phyloP scores from a whole-genome alignment of 306 rosid genomes.

The Ziziphus jujuba region DNA sequence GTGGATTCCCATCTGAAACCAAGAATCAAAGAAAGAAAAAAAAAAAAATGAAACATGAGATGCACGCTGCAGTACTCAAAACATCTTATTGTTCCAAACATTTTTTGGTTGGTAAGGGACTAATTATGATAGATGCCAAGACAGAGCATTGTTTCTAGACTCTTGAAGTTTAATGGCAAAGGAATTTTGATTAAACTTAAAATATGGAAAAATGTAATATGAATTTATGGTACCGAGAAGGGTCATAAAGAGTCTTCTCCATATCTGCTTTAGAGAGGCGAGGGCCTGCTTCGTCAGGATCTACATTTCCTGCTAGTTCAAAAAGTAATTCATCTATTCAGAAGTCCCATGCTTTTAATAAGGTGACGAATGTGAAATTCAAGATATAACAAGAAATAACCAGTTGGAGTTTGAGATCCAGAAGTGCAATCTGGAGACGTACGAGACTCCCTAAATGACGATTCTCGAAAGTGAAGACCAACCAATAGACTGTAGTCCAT shows the following conservation, averaged over 20 bases:
- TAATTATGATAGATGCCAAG: too few relatives aligned
- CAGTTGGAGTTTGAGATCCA: slow-evolving; percentile 36
- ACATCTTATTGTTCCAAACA: too few relatives aligned
- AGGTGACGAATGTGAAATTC: background rate
- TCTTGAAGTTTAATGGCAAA: too few relatives aligned
- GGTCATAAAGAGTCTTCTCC: slow-evolving; percentile 48
- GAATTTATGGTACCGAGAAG: slow-evolving; percentile 48
- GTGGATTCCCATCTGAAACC: slow-evolving; percentile 52
- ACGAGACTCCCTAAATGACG: slow-evolving; percentile 34
- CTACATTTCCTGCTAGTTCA: slow-evolving; percentile 34
- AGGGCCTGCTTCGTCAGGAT: slow-evolving; percentile 32
- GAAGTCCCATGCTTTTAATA: slow-evolving; percentile 3
- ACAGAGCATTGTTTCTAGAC: too few relatives aligned
- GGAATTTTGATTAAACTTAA: background rate
- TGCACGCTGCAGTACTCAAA: background rate
- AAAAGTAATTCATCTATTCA: slow-evolving; percentile 21
- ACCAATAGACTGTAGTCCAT: slow-evolving; percentile 97
- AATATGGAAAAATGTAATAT: slow-evolving; percentile 9
- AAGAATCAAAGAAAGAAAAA: background rate
- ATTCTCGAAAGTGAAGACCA: slow-evolving; percentile 83
- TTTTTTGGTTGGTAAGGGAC: too few relatives aligned
- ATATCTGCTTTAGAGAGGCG: slow-evolving; percentile 44
- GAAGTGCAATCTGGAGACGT: slow-evolving; percentile 37
- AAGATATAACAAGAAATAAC: slow-evolving; percentile 28
- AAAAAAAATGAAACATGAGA: background rate